Evolutionary conservation across 371 early-diverging fungal species (phyloP).

Genomic region (Mucor irregularis): DNA sequence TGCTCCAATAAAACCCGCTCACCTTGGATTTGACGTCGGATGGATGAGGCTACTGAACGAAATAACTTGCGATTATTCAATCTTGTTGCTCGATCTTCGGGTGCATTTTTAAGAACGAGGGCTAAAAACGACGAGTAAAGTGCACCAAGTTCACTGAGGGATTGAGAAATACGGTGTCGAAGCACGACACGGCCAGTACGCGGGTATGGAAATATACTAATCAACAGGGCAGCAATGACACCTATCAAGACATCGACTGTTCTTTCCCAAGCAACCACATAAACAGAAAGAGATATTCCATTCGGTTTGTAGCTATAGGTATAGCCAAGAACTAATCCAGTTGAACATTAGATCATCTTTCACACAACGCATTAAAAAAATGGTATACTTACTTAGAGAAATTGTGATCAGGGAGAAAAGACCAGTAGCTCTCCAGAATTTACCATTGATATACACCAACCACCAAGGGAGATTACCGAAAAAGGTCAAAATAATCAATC

Average conservation of each 20-base stretch:
- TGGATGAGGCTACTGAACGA: conserved; percentile 26
- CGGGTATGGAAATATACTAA: conserved; percentile 42
- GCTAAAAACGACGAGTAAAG: conserved; percentile 46
- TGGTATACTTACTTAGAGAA: conserved; percentile 42
- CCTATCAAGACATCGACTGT: conserved; percentile 36
- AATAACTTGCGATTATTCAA: conserved; percentile 37
- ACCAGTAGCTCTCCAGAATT: conserved; percentile 48
- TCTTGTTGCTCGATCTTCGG: conserved; percentile 7
- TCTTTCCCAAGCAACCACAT: conserved; percentile 34
- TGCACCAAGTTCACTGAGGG: conserved; percentile 35
- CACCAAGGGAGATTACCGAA: conserved; percentile 45
- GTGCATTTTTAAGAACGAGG: conserved; percentile 29
- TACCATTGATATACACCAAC: conserved; percentile 41
- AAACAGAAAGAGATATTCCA: conserved; percentile 25
- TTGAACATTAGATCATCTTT: neutral
- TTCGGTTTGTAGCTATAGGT: conserved; percentile 23
- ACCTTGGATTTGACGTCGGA: conserved; percentile 42
- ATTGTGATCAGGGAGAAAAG: conserved; percentile 45
- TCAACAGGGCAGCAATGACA: conserved; percentile 37
- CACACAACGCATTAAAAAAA: neutral
- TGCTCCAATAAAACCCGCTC: conserved; percentile 45
- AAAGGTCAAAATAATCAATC: conserved; percentile 33
- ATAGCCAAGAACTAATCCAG: conserved; percentile 47
- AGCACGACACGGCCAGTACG: conserved; percentile 44
- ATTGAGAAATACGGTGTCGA: conserved; percentile 41